Base-by-base conservation (phyloP, 257 asterid genomes). In the Jacaranda copaia region DNA sequence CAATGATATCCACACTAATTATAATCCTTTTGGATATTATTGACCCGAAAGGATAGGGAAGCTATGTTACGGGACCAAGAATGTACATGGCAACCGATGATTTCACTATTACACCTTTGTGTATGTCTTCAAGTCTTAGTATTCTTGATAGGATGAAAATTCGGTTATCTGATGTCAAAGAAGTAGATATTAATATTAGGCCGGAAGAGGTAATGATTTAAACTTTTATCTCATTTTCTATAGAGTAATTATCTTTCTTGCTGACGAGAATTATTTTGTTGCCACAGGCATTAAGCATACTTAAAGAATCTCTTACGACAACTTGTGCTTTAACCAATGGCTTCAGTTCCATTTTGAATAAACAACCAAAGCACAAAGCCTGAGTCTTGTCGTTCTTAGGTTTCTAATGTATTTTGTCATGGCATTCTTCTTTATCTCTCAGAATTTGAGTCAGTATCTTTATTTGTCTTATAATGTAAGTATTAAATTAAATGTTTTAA, bases 301-400 rank as follows among this genome's bases (percentile, higher is more conserved):
- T 83, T 63, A 76, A 56, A 56, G 58, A 78, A 2, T 73, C 87
- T 45, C 78, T 83, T 9, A 49, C 72, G 1, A 79, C 84, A 16
- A 42, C 25, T 36, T 15, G 45, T 65, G 86, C 65, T 2, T 18
- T 83, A 11, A 56, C 81, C 36, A 35, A 67, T 67, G 82, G 62
- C 20, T 69, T 36, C 11, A 11, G 32, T 18, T 32, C n/a, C 38
- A 13, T 72, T 2, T 16, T 60, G 15, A 63, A 7, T 49, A 71
- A 76, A 81, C n/a, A 39, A 39, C 71, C 40, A 20, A 72, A 65
- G 70, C 80, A 45, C 42, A 70, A 61, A 39, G 4, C 6, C 4
- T 42, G 43, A 57, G 16, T 48, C 53, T 48, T 1, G 5, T 42
- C n/a, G n/a, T n/a, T n/a, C n/a, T n/a, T n/a, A n/a, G n/a, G 46